Evolutionary conservation across 495 filamentous ascomycete genomes (phyloP).

Genomic region (Penicillium bialowiezense): DNA sequence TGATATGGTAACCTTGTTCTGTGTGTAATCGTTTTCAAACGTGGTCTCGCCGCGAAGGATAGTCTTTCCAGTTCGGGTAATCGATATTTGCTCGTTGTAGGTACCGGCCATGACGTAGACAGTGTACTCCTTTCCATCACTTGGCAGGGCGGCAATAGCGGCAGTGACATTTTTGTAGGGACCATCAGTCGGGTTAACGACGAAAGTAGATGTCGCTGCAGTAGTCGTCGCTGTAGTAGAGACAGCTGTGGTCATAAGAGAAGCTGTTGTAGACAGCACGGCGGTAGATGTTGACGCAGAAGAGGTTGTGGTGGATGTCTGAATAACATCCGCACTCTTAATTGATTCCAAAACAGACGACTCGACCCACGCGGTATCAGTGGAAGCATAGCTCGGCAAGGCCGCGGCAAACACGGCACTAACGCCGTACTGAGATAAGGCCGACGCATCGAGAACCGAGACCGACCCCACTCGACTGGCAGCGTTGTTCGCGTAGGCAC

Average conservation of each 20-base stretch:
- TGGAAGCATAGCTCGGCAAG: constrained; percentile 9
- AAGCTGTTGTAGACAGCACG: background rate
- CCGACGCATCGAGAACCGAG: constrained; percentile 2
- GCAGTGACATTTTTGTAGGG: constrained; percentile 13
- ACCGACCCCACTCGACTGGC: background rate
- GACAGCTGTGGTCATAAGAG: background rate
- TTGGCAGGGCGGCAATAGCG: constrained; percentile 11
- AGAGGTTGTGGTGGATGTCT: background rate
- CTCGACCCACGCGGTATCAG: constrained; percentile 9
- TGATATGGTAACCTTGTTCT: constrained; percentile 6
- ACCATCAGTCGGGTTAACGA: background rate
- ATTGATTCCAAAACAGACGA: constrained; percentile 6
- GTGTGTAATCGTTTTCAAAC: constrained; percentile 15
- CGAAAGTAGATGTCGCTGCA: constrained; percentile 1
- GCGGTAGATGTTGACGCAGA: background rate
- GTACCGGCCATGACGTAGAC: constrained; percentile 12
- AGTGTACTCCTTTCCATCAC: constrained; percentile 7
- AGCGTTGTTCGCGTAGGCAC: constrained; percentile 3
- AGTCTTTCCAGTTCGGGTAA: constrained; percentile 13
- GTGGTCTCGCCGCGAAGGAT: constrained; percentile 13
- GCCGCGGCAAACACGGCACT: constrained; percentile 8
- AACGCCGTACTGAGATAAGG: constrained; percentile 5
- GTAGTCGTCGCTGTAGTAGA: background rate
- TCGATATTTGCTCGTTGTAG: constrained; percentile 13
- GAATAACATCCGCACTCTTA: constrained; percentile 4